Base-by-base conservation (phyloP, 331 rosid genomes). In the Ulmus americana region DNA sequence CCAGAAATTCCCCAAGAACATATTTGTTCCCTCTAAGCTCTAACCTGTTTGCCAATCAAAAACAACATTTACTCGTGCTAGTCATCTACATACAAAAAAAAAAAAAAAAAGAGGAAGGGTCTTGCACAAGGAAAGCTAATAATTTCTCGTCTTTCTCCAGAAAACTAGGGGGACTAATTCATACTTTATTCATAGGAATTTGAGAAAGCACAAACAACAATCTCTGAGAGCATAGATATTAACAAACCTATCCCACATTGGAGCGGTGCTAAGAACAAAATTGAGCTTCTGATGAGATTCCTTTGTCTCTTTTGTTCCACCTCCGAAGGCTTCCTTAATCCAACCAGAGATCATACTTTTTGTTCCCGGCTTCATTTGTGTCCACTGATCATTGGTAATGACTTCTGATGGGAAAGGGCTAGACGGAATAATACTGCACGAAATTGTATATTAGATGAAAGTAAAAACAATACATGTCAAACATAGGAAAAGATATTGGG, bases 221-320 rank as follows among this genome's bases (percentile, higher is more conserved):
- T 46, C 41, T 14, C 7, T 54, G 20, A 20, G 54, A 64, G 45
- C 28, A 64, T 12, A 79, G 61, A 65, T 39, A 45, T 56, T 55
- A 74, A 82, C 87, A 56, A 67, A 91, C 98, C 95, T 86, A 65
- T 92, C 98, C 98, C 96, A 92, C 76, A 80, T 83, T 40, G 98
- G 98, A 71, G 95, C 90, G 1, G 96, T 85, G 75, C 79, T 72
- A 58, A 92, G 86, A 61, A 77, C 75, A 57, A 79, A 86, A 68
- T 85, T 77, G 65, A 91, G 85, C 76, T 83, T 83, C 76, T 88
- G 86, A 68, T 70, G 77, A 39, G 92, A 86, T 60, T 83, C 96
- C 43, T 82, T 85, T 75, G 46, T 86, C 69, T 83, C 95, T 50
- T 86, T 88, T 78, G 84, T 88, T 68, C 86, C 96, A 53, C 81